Base-by-base conservation (phyloP, 306 rosid genomes). In the Erythrophleum fordii region DNA sequence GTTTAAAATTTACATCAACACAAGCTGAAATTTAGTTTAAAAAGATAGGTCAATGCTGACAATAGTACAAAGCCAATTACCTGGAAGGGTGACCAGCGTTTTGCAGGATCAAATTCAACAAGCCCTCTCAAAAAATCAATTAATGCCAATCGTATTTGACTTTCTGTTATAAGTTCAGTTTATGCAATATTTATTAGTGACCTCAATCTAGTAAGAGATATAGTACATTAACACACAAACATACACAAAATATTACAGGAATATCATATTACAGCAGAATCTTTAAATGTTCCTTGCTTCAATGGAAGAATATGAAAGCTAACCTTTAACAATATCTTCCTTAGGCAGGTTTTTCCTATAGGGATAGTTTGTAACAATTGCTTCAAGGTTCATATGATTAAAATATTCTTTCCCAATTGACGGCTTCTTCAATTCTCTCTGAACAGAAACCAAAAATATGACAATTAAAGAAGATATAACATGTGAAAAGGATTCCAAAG, bases 81-180 rank as follows among this genome's bases (percentile, higher is more conserved):
- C 98, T 96, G 99, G 83, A 90, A 84, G 60, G 99, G 99, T 22
- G 99, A 96, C 99, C 99, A 96, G 78, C 99, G 95, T 79, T 93
- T 96, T 73, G 93, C 88, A 79, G 99, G 99, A 83, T 96, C 98
- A 69, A 96, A 90, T 84, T 96, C 98, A 80, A 96, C 97, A 35
- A 96, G 97, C 56, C 99, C 99, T 90, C 87, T 90, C 80, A 96
- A 82, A 82, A 96, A 96, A 87, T 96, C 99, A 87, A 96, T 85
- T 77, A 96, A 92, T 75, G 99, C 99, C 82, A 89, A 69, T 31
- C 99, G 89, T 78, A 86, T 82, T 90, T 90, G 97, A 86, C 88
- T 86, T 86, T 96, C 99, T 96, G 95, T 77, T 58, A 83, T 59
- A 75, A 80, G 87, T 85, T 82, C 61, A 86, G 65, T 71, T 52